These are phyloP conservation scores for Acanthamoeba healyi DNA, from an alignment of 208 protist genomes.

Conservation along the genomic window DNA sequence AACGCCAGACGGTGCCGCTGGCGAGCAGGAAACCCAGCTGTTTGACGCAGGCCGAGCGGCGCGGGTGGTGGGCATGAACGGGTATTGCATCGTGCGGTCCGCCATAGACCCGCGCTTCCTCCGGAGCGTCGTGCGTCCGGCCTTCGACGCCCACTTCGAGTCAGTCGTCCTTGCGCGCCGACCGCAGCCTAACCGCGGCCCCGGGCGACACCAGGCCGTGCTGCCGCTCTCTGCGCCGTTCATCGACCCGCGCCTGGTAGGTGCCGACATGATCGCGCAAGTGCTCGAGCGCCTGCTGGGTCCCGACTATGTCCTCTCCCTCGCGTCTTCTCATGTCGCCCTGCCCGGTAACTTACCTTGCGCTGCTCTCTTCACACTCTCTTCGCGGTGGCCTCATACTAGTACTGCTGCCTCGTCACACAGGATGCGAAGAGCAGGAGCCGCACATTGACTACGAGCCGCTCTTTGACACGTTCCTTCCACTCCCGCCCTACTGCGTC, in stretches of 20 bases:
- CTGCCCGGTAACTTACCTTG: background rate
- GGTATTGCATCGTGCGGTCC: background rate
- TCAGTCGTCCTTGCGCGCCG: background rate
- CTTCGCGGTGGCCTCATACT: background rate
- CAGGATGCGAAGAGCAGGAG: slow-evolving; percentile 2
- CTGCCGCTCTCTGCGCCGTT: slow-evolving; percentile 10
- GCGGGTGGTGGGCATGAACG: slow-evolving; percentile 5
- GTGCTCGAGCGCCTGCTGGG: background rate
- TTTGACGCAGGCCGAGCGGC: background rate
- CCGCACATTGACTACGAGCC: slow-evolving; percentile 55
- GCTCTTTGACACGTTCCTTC: slow-evolving; percentile 38
- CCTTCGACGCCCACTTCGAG: slow-evolving; percentile 8
- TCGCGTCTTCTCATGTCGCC: background rate
- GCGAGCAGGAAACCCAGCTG: too few species aligned
- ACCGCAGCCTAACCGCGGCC: slow-evolving; percentile 29
- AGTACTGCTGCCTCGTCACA: background rate
- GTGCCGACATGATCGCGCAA: background rate
- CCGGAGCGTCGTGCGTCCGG: background rate
- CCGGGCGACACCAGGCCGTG: background rate
- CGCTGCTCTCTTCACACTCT: background rate
- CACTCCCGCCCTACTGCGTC: slow-evolving; percentile 18
- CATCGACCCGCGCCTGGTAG: background rate
- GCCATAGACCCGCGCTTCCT: slow-evolving; percentile 20
- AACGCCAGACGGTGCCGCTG: too few species aligned
- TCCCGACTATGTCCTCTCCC: background rate